Evolutionary conservation across 1,139 yeast species (phyloP).

Genomic region (Starmera stellimalicola): DNA sequence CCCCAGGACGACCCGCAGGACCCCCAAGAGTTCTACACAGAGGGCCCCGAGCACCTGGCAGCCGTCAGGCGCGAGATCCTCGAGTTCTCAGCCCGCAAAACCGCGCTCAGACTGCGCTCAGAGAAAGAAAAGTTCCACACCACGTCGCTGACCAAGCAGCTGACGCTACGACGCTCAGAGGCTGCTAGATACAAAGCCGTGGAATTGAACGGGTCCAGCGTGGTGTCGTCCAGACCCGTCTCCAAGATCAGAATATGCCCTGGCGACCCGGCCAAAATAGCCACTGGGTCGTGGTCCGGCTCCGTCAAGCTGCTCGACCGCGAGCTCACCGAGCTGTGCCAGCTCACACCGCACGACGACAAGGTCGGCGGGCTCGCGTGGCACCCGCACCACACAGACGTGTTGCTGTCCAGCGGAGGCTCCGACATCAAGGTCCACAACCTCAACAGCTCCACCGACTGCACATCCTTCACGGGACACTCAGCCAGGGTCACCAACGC

Average conservation of each 20-base stretch:
- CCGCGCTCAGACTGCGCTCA: constrained; percentile 32
- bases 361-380: constrained; percentile 68
- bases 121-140: constrained; percentile 19
- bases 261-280: constrained; percentile 26
- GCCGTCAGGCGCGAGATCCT: constrained; percentile 46
- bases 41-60: constrained; percentile 55
- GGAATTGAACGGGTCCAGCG: constrained; percentile 59
- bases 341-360: constrained; percentile 37
- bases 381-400: constrained; percentile 29
- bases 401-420: constrained; percentile 57
- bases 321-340: constrained; percentile 26
- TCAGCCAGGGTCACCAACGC: constrained; percentile 51
- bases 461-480: constrained; percentile 30
- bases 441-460: constrained; percentile 1
- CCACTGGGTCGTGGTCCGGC: constrained; percentile 87
- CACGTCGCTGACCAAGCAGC: constrained; percentile 20
- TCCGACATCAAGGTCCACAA: constrained; percentile 8
- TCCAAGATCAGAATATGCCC: constrained; percentile 47
- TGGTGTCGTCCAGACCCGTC: constrained; percentile 54
- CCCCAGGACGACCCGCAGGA: constrained; percentile 42
- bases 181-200: constrained; percentile 29
- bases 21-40: constrained; percentile 81
- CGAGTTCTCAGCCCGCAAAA: constrained; percentile 35
- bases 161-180: constrained; percentile 38
- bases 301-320: constrained; percentile 40